Evolutionary conservation across 1,139 yeast species (phyloP).

Genomic region (Dujonia santamariae): DNA sequence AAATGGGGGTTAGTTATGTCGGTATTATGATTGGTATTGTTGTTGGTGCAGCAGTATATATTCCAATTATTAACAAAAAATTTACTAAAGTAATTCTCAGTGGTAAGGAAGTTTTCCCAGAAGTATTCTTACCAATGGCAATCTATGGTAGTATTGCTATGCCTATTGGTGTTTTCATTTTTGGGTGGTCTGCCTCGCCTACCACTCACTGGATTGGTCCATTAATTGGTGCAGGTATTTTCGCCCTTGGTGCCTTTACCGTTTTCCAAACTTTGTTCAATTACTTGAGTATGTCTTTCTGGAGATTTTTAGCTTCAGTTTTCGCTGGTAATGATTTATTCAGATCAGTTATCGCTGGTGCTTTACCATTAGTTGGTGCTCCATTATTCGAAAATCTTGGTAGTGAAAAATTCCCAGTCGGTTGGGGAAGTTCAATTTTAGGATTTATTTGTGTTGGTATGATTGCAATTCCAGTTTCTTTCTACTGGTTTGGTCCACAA

Average conservation of each 20-base stretch:
- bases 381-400: constrained; percentile 47
- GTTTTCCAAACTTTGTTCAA: constrained; percentile 28
- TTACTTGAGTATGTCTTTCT: constrained; percentile 27
- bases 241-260: constrained; percentile 35
- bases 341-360: constrained; percentile 54
- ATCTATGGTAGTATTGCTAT: constrained; percentile 40
- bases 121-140: constrained; percentile 41
- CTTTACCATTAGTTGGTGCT: constrained; percentile 60
- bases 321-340: constrained; percentile 55
- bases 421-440: constrained; percentile 51
- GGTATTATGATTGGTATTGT: constrained; percentile 43
- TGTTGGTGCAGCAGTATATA: constrained; percentile 23
- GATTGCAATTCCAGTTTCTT: constrained; percentile 45
- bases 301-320: constrained; percentile 51
- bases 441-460: constrained; percentile 41
- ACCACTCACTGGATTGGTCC: constrained; percentile 44
- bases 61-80: constrained; percentile 17
- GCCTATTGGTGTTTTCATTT: constrained; percentile 45
- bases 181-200: constrained; percentile 48
- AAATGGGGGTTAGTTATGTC: constrained; percentile 46
- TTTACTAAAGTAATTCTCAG: constrained; percentile 24
- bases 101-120: constrained; percentile 30
- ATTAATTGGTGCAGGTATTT: constrained; percentile 38
- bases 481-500: constrained; percentile 48
- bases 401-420: constrained; percentile 49